A percentile compares a stretch with the other conserved stretches of the same genome.
Conservation (phyloP, 768 basidiomycete species). For the Xanthoconium stramineum region DNA sequence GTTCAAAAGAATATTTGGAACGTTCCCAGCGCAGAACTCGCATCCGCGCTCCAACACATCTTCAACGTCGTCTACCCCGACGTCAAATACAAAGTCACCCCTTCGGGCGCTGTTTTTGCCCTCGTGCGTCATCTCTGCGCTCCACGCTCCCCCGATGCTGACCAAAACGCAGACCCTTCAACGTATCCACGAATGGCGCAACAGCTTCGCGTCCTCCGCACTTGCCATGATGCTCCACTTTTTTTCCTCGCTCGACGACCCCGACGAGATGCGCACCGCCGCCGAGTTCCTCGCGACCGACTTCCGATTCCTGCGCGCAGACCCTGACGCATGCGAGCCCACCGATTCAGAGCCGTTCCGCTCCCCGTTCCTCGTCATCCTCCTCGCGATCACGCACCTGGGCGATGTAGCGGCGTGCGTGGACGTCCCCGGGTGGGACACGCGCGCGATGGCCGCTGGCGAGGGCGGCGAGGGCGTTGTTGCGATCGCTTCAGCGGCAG, state of each 20-base stretch:
- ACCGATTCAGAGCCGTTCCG: neutral
- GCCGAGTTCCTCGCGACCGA: slow-evolving; percentile 1
- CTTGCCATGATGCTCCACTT: slow-evolving; percentile 2
- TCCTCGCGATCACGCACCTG: neutral
- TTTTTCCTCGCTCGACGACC: neutral
- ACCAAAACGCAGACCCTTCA: neutral
- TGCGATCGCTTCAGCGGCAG: slow-evolving; percentile 3
- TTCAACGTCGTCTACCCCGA: slow-evolving; percentile 4
- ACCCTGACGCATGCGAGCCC: neutral
- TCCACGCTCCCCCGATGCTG: neutral
- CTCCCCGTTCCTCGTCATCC: neutral
- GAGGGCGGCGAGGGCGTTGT: slow-evolving; percentile 1
- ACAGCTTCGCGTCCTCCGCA: neutral
- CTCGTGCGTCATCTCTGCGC: neutral
- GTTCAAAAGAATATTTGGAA: neutral
- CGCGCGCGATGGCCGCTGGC: neutral
- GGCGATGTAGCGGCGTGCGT: neutral
- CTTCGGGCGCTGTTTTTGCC: neutral
- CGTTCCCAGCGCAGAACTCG: neutral
- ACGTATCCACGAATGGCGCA: neutral
- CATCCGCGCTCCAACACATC: neutral
- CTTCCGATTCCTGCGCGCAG: neutral
- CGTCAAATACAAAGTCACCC: neutral
- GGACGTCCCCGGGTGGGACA: slow-evolving; percentile 2
- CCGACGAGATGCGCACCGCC: neutral